Percentiles rank a stretch among this genome's conserved stretches.
phyloP scores from a whole-genome alignment of 2,329 filamentous ascomycete genomes.

The Diaporthe sp. region DNA sequence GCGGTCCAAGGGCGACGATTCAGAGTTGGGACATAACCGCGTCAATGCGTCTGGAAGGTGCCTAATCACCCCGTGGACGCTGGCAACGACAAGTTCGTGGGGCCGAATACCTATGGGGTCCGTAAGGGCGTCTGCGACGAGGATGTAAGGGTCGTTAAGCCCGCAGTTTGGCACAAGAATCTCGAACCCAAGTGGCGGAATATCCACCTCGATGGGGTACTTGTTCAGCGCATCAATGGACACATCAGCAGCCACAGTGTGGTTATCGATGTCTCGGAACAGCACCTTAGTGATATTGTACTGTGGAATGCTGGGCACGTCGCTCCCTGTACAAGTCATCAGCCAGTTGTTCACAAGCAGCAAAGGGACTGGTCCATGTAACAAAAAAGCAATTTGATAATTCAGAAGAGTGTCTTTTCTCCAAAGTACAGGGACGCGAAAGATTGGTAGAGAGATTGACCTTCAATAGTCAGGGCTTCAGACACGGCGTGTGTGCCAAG shows the following conservation, averaged over 20 bases:
- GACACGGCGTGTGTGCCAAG: constrained; percentile 83
- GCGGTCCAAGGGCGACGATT: constrained; percentile 86
- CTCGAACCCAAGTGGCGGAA: constrained; percentile 87
- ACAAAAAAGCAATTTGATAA: constrained; percentile 40
- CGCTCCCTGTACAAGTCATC: constrained; percentile 66
- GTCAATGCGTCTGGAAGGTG: constrained; percentile 82
- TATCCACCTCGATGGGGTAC: constrained; percentile 81
- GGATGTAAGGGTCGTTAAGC: constrained; percentile 78
- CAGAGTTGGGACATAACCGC: constrained; percentile 79
- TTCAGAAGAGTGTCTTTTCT: constrained; percentile 63
- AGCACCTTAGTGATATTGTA: constrained; percentile 88
- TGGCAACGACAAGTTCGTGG: constrained; percentile 74
- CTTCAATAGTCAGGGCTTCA: constrained; percentile 84
- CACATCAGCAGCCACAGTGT: constrained; percentile 85
- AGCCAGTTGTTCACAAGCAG: constrained; percentile 49
- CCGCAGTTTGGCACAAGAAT: constrained; percentile 88
- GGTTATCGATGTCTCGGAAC: constrained; percentile 79
- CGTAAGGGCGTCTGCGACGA: constrained; percentile 82
- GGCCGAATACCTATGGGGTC: constrained; percentile 77
- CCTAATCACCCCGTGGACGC: constrained; percentile 79
- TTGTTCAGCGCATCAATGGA: constrained; percentile 80
- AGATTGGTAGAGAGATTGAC: constrained; percentile 79
- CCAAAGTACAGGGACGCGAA: constrained; percentile 74
- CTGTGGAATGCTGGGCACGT: constrained; percentile 83
- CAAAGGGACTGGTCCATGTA: constrained; percentile 37